A percentile compares a stretch with the other conserved stretches of the same genome.
These are phyloP conservation scores for Petunia secreta DNA, from an alignment of 257 asterid genomes.

Conservation along the genomic window DNA sequence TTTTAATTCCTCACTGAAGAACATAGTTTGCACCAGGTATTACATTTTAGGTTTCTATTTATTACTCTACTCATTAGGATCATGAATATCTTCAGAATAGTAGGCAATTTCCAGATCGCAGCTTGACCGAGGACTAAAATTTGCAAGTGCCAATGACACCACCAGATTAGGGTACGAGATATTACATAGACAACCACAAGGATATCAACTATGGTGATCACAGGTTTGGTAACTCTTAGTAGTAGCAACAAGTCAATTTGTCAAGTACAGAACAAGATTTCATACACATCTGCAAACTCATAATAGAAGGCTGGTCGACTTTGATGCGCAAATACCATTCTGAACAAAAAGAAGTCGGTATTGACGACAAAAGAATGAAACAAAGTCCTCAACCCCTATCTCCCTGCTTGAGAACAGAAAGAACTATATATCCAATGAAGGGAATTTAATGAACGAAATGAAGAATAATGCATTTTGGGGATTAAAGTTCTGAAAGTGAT, in stretches of 20 bases:
- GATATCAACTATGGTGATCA: slow-evolving; percentile 49
- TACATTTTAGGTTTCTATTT: slow-evolving; percentile 25
- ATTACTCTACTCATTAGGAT: slow-evolving; percentile 24
- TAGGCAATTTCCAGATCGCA: neutral
- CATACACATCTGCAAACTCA: slow-evolving; percentile 48
- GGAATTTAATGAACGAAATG: neutral
- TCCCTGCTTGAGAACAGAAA: slow-evolving; percentile 9
- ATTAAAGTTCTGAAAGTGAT: neutral
- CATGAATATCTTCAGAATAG: slow-evolving; percentile 16
- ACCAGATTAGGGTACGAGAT: neutral
- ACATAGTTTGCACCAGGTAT: slow-evolving; percentile 29
- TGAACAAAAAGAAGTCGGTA: slow-evolving; percentile 11
- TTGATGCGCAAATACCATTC: slow-evolving; percentile 20
- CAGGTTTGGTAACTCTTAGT: slow-evolving; percentile 60
- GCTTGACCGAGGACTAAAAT: slow-evolving; percentile 36
- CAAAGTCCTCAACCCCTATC: slow-evolving; percentile 1
- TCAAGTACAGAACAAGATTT: slow-evolving; percentile 50
- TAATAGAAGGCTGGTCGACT: neutral
- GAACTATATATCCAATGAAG: slow-evolving; percentile 13
- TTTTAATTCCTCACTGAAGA: slow-evolving; percentile 51
- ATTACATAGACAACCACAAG: slow-evolving; percentile 23
- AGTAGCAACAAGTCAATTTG: slow-evolving; percentile 68
- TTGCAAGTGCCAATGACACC: slow-evolving; percentile 41
- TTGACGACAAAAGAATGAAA: slow-evolving; percentile 9
- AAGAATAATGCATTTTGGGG: neutral